Conservation (phyloP, 2,329 filamentous ascomycete species). For the Botrytis pseudocinerea region DNA sequence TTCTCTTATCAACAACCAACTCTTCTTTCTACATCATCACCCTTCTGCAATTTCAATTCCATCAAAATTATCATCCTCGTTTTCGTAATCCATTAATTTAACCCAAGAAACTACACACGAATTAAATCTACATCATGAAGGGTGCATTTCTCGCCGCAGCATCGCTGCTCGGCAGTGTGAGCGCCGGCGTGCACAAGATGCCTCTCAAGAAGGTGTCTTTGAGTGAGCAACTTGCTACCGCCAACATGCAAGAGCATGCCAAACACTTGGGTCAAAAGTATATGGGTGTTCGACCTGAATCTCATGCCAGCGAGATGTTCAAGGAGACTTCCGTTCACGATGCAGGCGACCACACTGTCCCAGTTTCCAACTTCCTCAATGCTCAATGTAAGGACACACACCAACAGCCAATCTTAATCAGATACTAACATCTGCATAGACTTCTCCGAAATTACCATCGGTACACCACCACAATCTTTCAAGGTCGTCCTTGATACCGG, state of each 20-base stretch:
- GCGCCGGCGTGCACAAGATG: slow-evolving; percentile 90
- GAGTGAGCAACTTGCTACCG: slow-evolving; percentile 83
- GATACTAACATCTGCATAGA: slow-evolving; percentile 54
- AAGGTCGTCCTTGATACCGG: slow-evolving; percentile 99
- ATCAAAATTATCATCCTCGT: slow-evolving; percentile 21
- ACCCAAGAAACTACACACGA: slow-evolving; percentile 25
- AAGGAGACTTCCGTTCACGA: slow-evolving; percentile 67
- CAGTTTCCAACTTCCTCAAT: slow-evolving; percentile 96
- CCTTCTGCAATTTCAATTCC: slow-evolving; percentile 33
- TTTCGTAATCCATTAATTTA: slow-evolving; percentile 16
- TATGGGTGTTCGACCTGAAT: slow-evolving; percentile 75
- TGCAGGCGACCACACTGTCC: slow-evolving; percentile 73
- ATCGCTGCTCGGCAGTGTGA: slow-evolving; percentile 75
- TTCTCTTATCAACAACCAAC: slow-evolving; percentile 24
- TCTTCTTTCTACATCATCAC: slow-evolving; percentile 30
- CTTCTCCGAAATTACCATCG: slow-evolving; percentile 94
- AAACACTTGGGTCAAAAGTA: slow-evolving; percentile 92
- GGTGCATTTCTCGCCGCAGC: slow-evolving; percentile 72
- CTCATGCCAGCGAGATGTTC: slow-evolving; percentile 76
- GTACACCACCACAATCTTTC: slow-evolving; percentile 89
- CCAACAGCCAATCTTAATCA: not conserved
- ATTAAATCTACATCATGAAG: slow-evolving; percentile 66
- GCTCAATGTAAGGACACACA: slow-evolving; percentile 76
- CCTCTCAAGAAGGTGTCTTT: slow-evolving; percentile 97
- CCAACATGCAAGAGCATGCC: slow-evolving; percentile 79